phyloP scores from a whole-genome alignment of 192 early-diverging fungal genomes.

The Lobulomyces angularis region DNA sequence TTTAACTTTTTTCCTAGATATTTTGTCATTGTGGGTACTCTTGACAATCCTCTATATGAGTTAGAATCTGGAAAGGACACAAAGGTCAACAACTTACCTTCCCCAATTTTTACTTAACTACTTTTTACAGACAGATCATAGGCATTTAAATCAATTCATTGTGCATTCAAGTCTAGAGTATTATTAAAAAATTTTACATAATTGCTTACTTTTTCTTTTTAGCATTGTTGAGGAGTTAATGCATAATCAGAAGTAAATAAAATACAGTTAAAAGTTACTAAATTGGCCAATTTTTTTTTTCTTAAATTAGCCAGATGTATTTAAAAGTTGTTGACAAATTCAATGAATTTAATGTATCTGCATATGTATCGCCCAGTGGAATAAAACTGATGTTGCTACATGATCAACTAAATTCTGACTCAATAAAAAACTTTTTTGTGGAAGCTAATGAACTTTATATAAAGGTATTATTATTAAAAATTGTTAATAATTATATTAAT shows the following conservation, averaged over 20 bases:
- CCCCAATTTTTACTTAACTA: background rate
- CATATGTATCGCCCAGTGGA: slow-evolving; percentile 84
- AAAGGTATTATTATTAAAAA: slow-evolving; percentile 44
- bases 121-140: slow-evolving; percentile 49
- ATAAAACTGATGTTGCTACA: slow-evolving; percentile 72
- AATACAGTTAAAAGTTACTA: slow-evolving; percentile 13
- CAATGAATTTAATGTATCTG: slow-evolving; percentile 86
- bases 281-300: slow-evolving; percentile 4
- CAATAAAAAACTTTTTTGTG: slow-evolving; percentile 68
- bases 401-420: slow-evolving; percentile 61
- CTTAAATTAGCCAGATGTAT: slow-evolving; percentile 44
- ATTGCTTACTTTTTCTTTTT: too few relatives aligned
- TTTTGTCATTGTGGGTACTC: slow-evolving; percentile 87
- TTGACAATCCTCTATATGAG: slow-evolving; percentile 94
- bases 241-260: slow-evolving; percentile 77
- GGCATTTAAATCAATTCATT: slow-evolving; percentile 92
- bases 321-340: slow-evolving; percentile 89
- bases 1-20: too few relatives aligned
- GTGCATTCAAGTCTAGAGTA: slow-evolving; percentile 94
- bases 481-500: slow-evolving; percentile 13
- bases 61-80: slow-evolving; percentile 58
- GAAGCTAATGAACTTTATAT: slow-evolving; percentile 78
- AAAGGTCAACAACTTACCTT: background rate
- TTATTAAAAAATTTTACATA: too few relatives aligned
- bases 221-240: slow-evolving; percentile 88